Conservation (phyloP, 2,329 filamentous ascomycete genomes). For the Fusarium sp. region DNA sequence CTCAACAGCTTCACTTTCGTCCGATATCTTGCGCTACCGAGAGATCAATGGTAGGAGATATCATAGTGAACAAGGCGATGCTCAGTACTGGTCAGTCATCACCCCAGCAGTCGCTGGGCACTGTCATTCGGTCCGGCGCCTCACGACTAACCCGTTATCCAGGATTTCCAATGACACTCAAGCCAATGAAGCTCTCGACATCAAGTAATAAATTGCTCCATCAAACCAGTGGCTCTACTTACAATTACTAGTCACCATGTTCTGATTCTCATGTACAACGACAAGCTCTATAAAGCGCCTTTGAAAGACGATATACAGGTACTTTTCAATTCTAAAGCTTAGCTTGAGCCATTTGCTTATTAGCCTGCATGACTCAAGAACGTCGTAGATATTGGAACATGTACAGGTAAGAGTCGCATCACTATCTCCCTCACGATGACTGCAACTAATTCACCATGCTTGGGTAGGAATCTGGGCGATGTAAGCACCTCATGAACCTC, state of each 20-base stretch:
- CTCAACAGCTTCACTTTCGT: constrained; percentile 1
- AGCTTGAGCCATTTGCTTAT: fast-evolving
- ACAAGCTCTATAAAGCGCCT: constrained; percentile 2
- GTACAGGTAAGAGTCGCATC: not conserved
- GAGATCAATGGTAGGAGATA: constrained; percentile 2
- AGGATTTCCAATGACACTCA: constrained; percentile 17
- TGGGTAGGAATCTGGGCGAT: constrained; percentile 2
- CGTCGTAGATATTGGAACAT: constrained; percentile 13
- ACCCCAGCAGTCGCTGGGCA: fast-evolving
- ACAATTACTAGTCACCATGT: not conserved
- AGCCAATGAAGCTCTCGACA: constrained; percentile 7
- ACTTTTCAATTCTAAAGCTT: fast-evolving
- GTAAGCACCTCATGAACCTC: not conserved
- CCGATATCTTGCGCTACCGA: constrained; percentile 4
- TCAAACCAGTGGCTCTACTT: fast-evolving
- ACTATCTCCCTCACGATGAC: not conserved
- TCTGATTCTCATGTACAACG: not conserved
- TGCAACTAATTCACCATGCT: not conserved
- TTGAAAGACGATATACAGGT: not conserved
- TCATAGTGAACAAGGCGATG: constrained; percentile 1
- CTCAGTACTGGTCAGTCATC: not conserved
- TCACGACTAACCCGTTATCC: not conserved
- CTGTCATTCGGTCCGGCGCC: fast-evolving
- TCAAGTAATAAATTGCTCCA: not conserved
- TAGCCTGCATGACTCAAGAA: not conserved